These are phyloP conservation scores for Epicoccum sorghinum DNA, from an alignment of 2,329 filamentous ascomycete genomes.

Conservation along the genomic window DNA sequence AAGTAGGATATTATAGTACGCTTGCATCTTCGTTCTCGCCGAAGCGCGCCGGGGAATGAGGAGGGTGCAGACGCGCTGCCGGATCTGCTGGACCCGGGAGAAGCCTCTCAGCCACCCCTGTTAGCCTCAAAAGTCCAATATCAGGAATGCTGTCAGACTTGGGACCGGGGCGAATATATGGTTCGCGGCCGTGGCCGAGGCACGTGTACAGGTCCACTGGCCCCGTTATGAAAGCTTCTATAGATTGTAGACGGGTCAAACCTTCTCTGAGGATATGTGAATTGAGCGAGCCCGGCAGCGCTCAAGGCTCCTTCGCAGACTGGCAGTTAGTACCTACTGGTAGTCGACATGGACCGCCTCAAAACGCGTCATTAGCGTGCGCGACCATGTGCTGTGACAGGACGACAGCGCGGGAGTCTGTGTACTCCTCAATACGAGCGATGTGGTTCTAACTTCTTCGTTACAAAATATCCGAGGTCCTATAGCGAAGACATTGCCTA, in stretches of 20 bases:
- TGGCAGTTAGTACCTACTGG: no score
- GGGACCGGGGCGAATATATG: no score
- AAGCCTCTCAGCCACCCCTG: constrained; percentile 1
- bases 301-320: no score
- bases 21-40: background rate
- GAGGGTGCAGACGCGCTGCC: background rate
- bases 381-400: constrained; percentile 10
- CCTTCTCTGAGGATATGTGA: no score
- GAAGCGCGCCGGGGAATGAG: background rate
- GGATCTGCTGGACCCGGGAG: background rate
- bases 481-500: background rate
- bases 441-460: no score
- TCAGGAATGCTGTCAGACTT: background rate
- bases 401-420: constrained; percentile 5
- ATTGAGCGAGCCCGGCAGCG: no score
- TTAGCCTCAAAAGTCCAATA: background rate
- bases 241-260: no score
- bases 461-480: no score
- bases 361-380: background rate
- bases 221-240: no score
- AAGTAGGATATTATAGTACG: background rate
- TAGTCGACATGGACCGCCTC: background rate
- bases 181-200: no score
- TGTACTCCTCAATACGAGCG: constrained; percentile 4
- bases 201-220: no score